A percentile compares a stretch with the other conserved stretches of the same genome.
Evolutionary conservation across 1,139 yeast species (phyloP).

Genomic region (Hyphopichia fennica): DNA sequence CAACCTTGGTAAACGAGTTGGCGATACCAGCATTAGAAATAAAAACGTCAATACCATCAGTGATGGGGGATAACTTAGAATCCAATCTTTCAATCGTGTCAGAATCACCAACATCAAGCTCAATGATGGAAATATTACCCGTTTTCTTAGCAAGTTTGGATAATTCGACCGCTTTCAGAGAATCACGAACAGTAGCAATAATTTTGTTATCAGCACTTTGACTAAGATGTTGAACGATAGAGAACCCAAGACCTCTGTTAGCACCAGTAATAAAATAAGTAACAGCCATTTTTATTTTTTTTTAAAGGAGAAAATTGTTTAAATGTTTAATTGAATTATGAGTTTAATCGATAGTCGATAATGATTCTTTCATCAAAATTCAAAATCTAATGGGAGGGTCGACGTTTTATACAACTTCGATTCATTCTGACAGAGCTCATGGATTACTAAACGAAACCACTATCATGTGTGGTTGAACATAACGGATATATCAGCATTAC

Average conservation of each 20-base stretch:
- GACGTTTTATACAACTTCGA: too few species aligned
- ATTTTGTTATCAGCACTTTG: constrained; percentile 9
- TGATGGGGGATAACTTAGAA: constrained; percentile 8
- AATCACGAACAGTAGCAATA: constrained; percentile 18
- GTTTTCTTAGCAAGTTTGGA: neutral
- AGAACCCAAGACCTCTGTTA: constrained; percentile 18
- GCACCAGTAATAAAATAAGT: constrained; percentile 17
- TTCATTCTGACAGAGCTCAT: too few species aligned
- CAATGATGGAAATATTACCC: constrained; percentile 3
- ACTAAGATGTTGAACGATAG: constrained; percentile 10
- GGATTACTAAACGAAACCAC: too few species aligned
- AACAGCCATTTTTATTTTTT: constrained; percentile 1
- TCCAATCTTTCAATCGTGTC: constrained; percentile 15
- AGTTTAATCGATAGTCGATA: too few species aligned
- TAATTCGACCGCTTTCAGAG: constrained; percentile 10
- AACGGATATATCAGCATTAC: too few species aligned
- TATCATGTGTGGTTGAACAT: too few species aligned
- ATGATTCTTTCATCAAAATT: too few species aligned
- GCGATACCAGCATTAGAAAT: constrained; percentile 18
- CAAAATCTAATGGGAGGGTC: too few species aligned
- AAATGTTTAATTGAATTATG: too few species aligned
- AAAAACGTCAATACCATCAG: constrained; percentile 15
- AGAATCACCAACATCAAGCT: constrained; percentile 4
- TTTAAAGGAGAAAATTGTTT: too few species aligned
- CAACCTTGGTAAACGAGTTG: constrained; percentile 1